These are phyloP conservation scores for Hygrophila difformis DNA, from an alignment of 257 asterid genomes.

Conservation along the genomic window DNA sequence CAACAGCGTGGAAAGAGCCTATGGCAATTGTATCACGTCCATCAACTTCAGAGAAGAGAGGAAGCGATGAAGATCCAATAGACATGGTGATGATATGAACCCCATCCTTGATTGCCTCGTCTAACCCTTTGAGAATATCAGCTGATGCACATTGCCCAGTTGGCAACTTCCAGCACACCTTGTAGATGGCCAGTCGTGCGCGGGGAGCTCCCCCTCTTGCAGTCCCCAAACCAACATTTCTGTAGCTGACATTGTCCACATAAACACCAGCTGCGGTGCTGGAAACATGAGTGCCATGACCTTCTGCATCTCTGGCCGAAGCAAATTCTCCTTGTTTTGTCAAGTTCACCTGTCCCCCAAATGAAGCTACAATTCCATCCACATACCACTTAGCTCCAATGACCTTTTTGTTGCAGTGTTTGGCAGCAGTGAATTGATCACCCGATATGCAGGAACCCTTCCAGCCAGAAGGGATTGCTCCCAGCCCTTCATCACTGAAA, in stretches of 20 bases:
- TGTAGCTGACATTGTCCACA: slow-evolving; percentile 24
- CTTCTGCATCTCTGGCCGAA: slow-evolving; percentile 32
- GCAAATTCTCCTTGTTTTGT: slow-evolving; percentile 15
- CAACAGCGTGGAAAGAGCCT: slow-evolving; percentile 36
- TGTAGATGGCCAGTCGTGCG: slow-evolving; percentile 39
- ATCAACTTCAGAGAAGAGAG: slow-evolving; percentile 29
- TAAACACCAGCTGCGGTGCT: slow-evolving; percentile 38
- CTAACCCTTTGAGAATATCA: slow-evolving; percentile 33
- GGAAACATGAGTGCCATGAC: slow-evolving; percentile 40
- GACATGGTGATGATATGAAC: slow-evolving; percentile 32
- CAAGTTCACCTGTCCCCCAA: slow-evolving; percentile 8
- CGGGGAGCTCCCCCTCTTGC: slow-evolving; percentile 42
- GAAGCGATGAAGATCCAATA: slow-evolving; percentile 17
- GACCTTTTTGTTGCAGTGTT: slow-evolving; percentile 30
- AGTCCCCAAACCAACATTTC: slow-evolving; percentile 27
- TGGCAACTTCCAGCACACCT: slow-evolving; percentile 25
- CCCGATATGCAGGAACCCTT: slow-evolving; percentile 35
- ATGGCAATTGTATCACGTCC: slow-evolving; percentile 29
- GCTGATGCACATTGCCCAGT: slow-evolving; percentile 23
- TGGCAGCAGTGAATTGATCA: slow-evolving; percentile 19
- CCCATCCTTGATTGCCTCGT: slow-evolving; percentile 36
- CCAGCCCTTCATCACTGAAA: slow-evolving; percentile 28
- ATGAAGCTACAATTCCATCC: slow-evolving; percentile 21
- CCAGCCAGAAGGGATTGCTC: slow-evolving; percentile 32
- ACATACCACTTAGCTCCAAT: slow-evolving; percentile 41